These are phyloP conservation scores for Venturia nashicola DNA, from an alignment of 2,329 filamentous ascomycete species.

Conservation along the genomic window DNA sequence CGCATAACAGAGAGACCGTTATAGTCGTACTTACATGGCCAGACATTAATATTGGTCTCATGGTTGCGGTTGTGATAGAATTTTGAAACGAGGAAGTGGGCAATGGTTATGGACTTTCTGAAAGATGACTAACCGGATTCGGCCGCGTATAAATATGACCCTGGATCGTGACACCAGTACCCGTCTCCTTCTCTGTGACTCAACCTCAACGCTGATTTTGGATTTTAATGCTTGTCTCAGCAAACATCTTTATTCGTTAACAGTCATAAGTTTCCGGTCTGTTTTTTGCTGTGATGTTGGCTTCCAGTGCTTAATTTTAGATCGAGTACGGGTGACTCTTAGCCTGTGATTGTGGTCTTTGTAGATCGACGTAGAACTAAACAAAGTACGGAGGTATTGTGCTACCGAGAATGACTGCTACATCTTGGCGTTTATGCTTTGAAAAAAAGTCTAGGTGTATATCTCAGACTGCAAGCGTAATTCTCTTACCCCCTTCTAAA, in stretches of 20 bases:
- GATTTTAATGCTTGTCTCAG: background rate
- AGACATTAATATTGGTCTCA: conserved; percentile 93
- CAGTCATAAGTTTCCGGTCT: background rate
- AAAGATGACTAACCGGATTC: background rate
- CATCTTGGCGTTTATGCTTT: too few relatives aligned
- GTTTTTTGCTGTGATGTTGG: background rate
- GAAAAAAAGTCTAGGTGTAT: too few relatives aligned
- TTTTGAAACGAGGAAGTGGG: background rate
- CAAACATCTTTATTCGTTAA: background rate
- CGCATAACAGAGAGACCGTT: background rate
- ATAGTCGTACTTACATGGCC: conserved; percentile 57
- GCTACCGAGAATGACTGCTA: too few relatives aligned
- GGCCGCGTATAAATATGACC: background rate
- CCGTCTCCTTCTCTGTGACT: background rate
- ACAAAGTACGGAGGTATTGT: background rate
- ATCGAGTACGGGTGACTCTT: background rate
- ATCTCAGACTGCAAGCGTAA: too few relatives aligned
- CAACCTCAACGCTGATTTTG: background rate
- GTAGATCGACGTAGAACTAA: background rate
- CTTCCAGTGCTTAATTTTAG: background rate
- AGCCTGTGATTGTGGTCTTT: too few relatives aligned
- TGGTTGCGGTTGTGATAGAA: conserved; percentile 26
- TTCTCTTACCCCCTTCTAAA: too few relatives aligned
- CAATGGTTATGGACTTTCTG: background rate
- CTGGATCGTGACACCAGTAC: background rate